These are phyloP conservation scores for Crucihimalaya himalaica DNA, from an alignment of 345 rosid species.

Conservation along the genomic window DNA sequence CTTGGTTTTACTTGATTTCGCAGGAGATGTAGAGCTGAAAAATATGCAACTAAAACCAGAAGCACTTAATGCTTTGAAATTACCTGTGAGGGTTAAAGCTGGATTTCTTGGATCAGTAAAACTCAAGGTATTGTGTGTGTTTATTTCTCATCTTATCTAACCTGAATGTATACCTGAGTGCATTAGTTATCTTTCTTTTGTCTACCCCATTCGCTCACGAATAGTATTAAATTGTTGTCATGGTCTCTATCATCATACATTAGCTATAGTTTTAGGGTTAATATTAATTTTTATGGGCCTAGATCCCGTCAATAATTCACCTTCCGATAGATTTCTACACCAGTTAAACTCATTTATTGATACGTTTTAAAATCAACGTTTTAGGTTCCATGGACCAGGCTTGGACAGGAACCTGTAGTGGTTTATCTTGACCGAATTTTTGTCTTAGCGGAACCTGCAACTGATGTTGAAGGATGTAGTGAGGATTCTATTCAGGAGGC, in stretches of 20 bases:
- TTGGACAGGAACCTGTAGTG: constrained; percentile 95
- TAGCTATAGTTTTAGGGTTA: neutral
- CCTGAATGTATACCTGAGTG: neutral
- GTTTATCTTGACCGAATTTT: constrained; percentile 87
- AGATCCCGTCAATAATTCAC: neutral
- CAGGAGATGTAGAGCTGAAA: constrained; percentile 92
- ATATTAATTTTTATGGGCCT: neutral
- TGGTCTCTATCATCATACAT: constrained; percentile 9
- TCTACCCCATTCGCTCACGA: neutral
- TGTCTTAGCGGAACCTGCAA: constrained; percentile 88
- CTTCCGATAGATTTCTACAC: constrained; percentile 11
- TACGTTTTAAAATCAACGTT: constrained; percentile 18
- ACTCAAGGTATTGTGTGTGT: constrained; percentile 71
- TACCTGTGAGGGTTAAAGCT: constrained; percentile 98
- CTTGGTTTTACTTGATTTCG: constrained; percentile 13
- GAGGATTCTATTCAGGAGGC: constrained; percentile 93
- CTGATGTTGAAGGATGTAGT: constrained; percentile 70
- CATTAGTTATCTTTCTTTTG: neutral
- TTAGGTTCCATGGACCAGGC: constrained; percentile 99
- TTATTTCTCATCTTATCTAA: neutral
- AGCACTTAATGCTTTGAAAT: constrained; percentile 91
- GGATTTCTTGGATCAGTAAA: constrained; percentile 99
- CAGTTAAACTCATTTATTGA: constrained; percentile 20
- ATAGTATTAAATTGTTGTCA: neutral
- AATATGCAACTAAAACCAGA: constrained; percentile 98